Evolutionary conservation across 108 stramenopile genomes (phyloP).

Genomic region (Nannochloropsis gaditana): DNA sequence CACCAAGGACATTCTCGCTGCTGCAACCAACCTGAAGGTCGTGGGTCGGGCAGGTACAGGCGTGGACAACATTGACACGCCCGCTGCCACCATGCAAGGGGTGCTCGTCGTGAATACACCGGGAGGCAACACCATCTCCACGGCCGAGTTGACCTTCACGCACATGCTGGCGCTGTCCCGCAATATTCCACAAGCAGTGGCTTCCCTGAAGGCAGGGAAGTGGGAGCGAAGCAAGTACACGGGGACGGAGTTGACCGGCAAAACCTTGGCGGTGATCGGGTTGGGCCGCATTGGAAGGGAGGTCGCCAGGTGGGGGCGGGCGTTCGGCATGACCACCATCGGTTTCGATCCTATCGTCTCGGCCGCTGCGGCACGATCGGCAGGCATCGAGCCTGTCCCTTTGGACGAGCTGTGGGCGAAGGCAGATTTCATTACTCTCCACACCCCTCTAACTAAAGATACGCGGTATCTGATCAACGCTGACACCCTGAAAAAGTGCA

Average conservation of each 20-base stretch:
- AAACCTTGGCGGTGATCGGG: slow-evolving; percentile 50
- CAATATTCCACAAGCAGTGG: slow-evolving; percentile 52
- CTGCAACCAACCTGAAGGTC: slow-evolving; percentile 54
- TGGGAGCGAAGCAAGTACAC: slow-evolving; percentile 54
- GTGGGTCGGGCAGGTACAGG: slow-evolving; percentile 47
- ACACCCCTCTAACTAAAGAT: slow-evolving; percentile 56
- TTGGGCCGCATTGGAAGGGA: slow-evolving; percentile 56
- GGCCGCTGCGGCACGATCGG: slow-evolving; percentile 38
- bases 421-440: slow-evolving; percentile 57
- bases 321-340: slow-evolving; percentile 53
- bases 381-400: slow-evolving; percentile 55
- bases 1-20: slow-evolving; percentile 45
- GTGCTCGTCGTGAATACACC: slow-evolving; percentile 56
- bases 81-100: slow-evolving; percentile 49
- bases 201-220: slow-evolving; percentile 48
- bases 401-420: slow-evolving; percentile 47
- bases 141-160: slow-evolving; percentile 52
- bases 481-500: slow-evolving; percentile 51
- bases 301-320: slow-evolving; percentile 54
- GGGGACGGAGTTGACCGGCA: slow-evolving; percentile 50
- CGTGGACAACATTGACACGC: slow-evolving; percentile 56
- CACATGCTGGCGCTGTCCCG: slow-evolving; percentile 54
- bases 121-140: slow-evolving; percentile 56
- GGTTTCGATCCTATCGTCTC: slow-evolving; percentile 58
- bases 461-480: slow-evolving; percentile 48